Percentiles rank a stretch among this genome's conserved stretches.
phyloP scores from a whole-genome alignment of 441 rosid genomes.

The Brassica hybrid region DNA sequence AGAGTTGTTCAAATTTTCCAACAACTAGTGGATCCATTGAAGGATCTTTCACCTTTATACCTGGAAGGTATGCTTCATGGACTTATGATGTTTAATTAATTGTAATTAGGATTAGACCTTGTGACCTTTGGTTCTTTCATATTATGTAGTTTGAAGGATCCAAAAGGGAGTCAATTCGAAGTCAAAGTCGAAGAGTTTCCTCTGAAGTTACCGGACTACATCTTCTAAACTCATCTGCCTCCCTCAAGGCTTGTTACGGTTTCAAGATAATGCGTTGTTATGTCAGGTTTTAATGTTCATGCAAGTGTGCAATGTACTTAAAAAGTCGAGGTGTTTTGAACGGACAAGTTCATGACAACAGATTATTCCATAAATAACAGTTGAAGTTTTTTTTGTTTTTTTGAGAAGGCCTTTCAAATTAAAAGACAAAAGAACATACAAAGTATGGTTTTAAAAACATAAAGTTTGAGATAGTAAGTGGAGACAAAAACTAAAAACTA shows the following conservation, averaged over 20 bases:
- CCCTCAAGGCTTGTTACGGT: constrained; percentile 17
- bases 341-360: too few relatives aligned
- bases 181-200: constrained; percentile 68
- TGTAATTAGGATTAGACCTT: neutral
- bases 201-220: constrained; percentile 67
- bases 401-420: too few relatives aligned
- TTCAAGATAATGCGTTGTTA: too few relatives aligned
- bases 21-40: constrained; percentile 62
- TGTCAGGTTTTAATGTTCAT: too few relatives aligned
- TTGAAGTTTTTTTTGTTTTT: too few relatives aligned
- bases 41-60: constrained; percentile 90
- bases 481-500: too few relatives aligned
- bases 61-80: constrained; percentile 92
- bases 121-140: neutral
- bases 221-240: constrained; percentile 49
- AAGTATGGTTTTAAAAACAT: too few relatives aligned
- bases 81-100: too few relatives aligned
- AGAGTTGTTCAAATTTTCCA: constrained; percentile 58
- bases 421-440: too few relatives aligned
- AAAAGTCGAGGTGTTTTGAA: neutral
- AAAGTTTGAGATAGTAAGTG: too few relatives aligned
- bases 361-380: neutral
- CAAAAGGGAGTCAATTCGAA: constrained; percentile 63
- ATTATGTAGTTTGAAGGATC: constrained; percentile 55
- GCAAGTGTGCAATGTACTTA: constrained; percentile 1